These are phyloP conservation scores for Solanum hybrid DNA, from an alignment of 305 asterid genomes.

Conservation along the genomic window DNA sequence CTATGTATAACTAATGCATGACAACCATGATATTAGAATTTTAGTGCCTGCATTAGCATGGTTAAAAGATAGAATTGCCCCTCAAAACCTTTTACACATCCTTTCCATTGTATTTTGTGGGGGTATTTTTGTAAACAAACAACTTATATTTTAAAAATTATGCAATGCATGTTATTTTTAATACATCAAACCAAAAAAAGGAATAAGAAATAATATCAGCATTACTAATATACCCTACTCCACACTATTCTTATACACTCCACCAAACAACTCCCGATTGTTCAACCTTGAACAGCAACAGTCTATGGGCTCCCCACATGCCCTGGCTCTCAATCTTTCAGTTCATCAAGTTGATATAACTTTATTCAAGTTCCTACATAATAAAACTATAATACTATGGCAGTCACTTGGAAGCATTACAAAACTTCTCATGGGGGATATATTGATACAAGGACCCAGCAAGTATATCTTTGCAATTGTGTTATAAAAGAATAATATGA, in stretches of 20 bases:
- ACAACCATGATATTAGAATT: neutral
- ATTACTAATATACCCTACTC: neutral
- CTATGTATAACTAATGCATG: neutral
- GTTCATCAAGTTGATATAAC: neutral
- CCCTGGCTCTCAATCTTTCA: neutral
- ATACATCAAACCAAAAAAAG: neutral
- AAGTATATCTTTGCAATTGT: neutral
- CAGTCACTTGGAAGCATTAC: neutral
- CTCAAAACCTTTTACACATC: neutral
- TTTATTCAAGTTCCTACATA: neutral
- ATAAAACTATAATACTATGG: neutral
- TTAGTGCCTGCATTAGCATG: neutral
- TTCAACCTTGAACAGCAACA: neutral
- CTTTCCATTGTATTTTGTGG: neutral
- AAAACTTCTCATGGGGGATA: neutral
- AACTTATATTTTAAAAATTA: neutral
- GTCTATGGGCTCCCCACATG: neutral
- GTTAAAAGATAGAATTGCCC: neutral
- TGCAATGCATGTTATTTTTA: neutral
- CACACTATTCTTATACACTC: neutral
- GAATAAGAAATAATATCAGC: neutral
- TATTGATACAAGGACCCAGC: neutral
- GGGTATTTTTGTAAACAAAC: neutral
- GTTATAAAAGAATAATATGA: neutral
- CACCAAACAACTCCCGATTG: neutral